Evolutionary conservation across 345 rosid genomes (phyloP).

Genomic region (Litchi chinensis): DNA sequence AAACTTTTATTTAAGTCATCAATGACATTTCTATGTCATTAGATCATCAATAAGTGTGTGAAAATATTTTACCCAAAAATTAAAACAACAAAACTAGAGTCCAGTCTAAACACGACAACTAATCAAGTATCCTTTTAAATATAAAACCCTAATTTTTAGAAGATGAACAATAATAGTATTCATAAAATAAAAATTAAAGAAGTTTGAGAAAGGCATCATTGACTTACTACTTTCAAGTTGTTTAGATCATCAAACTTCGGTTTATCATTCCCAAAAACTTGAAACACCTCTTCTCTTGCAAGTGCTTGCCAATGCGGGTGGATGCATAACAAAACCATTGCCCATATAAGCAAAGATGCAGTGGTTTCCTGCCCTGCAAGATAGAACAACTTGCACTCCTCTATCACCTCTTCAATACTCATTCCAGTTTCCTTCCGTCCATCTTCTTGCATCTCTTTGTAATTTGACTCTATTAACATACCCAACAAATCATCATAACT

Average conservation of each 20-base stretch:
- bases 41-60: no score
- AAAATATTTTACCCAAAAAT: no score
- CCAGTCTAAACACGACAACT: no score
- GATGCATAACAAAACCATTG: constrained; percentile 46
- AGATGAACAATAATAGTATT: no score
- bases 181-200: no score
- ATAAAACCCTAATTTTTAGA: no score
- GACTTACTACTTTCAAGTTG: constrained; percentile 31
- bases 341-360: constrained; percentile 54
- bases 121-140: no score
- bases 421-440: constrained; percentile 27
- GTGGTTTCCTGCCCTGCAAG: constrained; percentile 72
- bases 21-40: no score
- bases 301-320: constrained; percentile 62
- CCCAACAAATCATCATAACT: constrained; percentile 45
- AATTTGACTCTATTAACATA: constrained; percentile 43
- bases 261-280: constrained; percentile 35
- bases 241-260: constrained; percentile 44
- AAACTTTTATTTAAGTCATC: no score
- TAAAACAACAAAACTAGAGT: no score
- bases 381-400: constrained; percentile 68
- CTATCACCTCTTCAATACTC: constrained; percentile 49
- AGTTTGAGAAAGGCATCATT: no score
- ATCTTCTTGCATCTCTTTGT: constrained; percentile 35
- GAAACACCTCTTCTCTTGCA: constrained; percentile 54